Percentiles rank a stretch among this genome's conserved stretches.
Evolutionary conservation across 169 alveolate species (phyloP).

Genomic region (Plasmodium malariae): DNA sequence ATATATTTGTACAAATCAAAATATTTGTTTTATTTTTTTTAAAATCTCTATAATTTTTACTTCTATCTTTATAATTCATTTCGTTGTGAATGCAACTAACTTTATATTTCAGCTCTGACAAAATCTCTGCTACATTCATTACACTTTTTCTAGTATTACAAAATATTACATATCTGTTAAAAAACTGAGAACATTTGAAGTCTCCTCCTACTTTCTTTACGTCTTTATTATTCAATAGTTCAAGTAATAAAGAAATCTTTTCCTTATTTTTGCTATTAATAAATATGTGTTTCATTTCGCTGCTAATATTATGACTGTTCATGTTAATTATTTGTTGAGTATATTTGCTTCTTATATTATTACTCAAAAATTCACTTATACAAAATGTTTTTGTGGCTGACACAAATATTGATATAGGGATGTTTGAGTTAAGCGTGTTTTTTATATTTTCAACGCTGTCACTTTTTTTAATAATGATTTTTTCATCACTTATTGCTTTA

Average conservation of each 20-base stretch:
- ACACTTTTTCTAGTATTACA: conserved; percentile 77
- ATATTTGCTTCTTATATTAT: conserved; percentile 67
- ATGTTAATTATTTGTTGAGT: conserved; percentile 62
- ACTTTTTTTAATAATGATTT: not conserved
- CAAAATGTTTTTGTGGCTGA: conserved; percentile 72
- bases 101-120: conserved; percentile 51
- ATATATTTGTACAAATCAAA: conserved; percentile 68
- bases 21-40: conserved; percentile 44
- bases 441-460: conserved; percentile 38
- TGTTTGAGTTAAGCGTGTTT: conserved; percentile 52
- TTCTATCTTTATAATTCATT: conserved; percentile 73
- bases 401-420: conserved; percentile 68
- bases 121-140: conserved; percentile 20
- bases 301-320: conserved; percentile 53
- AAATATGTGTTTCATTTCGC: conserved; percentile 56
- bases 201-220: not conserved
- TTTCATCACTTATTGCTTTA: not conserved
- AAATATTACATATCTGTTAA: conserved; percentile 49
- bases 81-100: conserved; percentile 72
- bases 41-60: conserved; percentile 53
- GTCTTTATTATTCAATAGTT: conserved; percentile 28
- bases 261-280: conserved; percentile 77
- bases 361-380: conserved; percentile 63
- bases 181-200: not conserved
- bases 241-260: conserved; percentile 53